Conservation (phyloP, 2,329 filamentous ascomycete genomes). For the Alternaria triticimaculans region DNA sequence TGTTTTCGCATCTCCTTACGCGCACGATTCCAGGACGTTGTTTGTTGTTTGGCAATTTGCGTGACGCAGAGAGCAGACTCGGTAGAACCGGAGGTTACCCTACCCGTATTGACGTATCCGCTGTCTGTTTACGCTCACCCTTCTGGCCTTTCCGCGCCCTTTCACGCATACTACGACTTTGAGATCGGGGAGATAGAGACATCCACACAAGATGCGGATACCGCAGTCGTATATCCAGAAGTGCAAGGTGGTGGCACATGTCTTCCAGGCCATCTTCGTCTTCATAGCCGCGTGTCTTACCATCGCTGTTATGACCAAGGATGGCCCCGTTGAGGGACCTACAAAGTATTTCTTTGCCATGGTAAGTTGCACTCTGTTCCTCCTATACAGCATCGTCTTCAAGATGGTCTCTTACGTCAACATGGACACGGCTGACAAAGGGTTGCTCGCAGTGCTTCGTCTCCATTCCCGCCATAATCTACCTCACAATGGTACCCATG, state of each 20-base stretch:
- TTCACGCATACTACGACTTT: not conserved
- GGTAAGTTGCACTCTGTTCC: slow-evolving; percentile 50
- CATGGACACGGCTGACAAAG: slow-evolving; percentile 20
- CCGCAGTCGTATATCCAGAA: slow-evolving; percentile 58
- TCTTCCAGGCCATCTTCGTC: slow-evolving; percentile 61
- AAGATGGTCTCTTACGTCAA: not conserved
- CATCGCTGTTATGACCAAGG: slow-evolving; percentile 64
- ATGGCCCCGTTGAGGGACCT: slow-evolving; percentile 60
- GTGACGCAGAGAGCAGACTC: not conserved
- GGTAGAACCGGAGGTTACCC: not conserved
- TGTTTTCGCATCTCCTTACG: not conserved
- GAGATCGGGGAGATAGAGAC: not conserved
- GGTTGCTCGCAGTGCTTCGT: slow-evolving; percentile 61
- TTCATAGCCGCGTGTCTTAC: slow-evolving; percentile 65
- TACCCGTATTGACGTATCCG: not conserved
- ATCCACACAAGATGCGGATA: slow-evolving; percentile 49
- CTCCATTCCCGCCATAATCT: slow-evolving; percentile 64
- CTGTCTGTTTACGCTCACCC: slow-evolving; percentile 2
- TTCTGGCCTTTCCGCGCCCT: not conserved
- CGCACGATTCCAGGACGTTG: not conserved
- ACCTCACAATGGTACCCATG: slow-evolving; percentile 66
- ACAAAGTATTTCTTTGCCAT: slow-evolving; percentile 64
- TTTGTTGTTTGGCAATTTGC: not conserved
- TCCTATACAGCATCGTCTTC: not conserved
- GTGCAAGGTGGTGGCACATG: slow-evolving; percentile 63